Evolutionary conservation across 257 asterid species (phyloP).

Genomic region (Solanum stenotomum): DNA sequence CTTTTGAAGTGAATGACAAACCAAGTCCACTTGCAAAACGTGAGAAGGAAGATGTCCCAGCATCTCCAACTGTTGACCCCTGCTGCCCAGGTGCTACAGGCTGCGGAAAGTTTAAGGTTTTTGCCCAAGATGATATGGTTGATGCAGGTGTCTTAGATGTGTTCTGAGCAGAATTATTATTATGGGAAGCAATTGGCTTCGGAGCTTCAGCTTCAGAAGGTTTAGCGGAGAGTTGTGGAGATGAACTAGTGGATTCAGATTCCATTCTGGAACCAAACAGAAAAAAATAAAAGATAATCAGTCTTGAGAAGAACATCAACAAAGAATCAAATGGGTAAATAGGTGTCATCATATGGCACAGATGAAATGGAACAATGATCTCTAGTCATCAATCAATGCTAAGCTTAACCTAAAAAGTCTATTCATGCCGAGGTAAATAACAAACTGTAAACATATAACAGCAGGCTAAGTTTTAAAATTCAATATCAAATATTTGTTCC

Average conservation of each 20-base stretch:
- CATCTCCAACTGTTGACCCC: conserved; percentile 30
- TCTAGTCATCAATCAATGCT: not conserved
- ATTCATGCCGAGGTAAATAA: not conserved
- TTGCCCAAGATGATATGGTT: conserved; percentile 62
- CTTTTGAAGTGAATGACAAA: conserved; percentile 39
- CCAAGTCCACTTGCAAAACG: conserved; percentile 86
- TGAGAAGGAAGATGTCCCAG: conserved; percentile 53
- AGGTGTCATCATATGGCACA: not conserved
- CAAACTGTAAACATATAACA: not conserved
- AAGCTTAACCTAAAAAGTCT: not conserved
- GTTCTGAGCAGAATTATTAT: conserved; percentile 28
- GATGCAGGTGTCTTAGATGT: conserved; percentile 45
- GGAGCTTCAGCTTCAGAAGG: conserved; percentile 35
- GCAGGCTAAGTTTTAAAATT: not conserved
- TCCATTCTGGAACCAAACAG: conserved; percentile 45
- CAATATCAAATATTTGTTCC: not conserved
- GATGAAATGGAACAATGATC: not conserved
- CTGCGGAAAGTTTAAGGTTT: conserved; percentile 50
- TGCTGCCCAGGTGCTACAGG: conserved; percentile 20
- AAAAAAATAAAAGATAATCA: not conserved
- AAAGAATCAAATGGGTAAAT: not conserved
- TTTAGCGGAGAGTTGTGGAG: conserved; percentile 25
- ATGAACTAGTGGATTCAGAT: conserved; percentile 36
- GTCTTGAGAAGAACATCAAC: not conserved
- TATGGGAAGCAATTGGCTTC: conserved; percentile 21